Base-by-base conservation (phyloP, 495 filamentous ascomycete species). In the Trichoderma parareesei region DNA sequence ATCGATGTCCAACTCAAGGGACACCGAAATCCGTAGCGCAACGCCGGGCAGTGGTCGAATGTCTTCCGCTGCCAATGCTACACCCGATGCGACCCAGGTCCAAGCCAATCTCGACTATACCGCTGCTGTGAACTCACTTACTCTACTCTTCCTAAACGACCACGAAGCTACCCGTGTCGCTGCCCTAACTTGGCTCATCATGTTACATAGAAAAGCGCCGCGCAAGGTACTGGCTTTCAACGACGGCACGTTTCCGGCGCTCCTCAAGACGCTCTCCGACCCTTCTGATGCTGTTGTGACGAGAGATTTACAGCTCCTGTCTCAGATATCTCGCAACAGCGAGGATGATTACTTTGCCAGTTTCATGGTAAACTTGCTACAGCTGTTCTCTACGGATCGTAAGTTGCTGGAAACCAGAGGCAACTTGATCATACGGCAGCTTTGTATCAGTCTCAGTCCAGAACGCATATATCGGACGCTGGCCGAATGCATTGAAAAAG, bases 281-380 rank as follows among this genome's bases (percentile, higher is more conserved):
- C 92, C 95, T 33, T 87, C 93, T 40, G 95, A 99, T 72, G 88
- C 91, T 16, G 95, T 99, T 49, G 95, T 99, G 0, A 98, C 92
- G 13, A 90, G 93, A 66, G 95, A 99, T 72, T 77, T 99, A 14
- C 92, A 97, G 70, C 83, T 99, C 14, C 83, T 99, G 14, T 97
- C 93, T 5, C 93, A 99, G 67, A 98, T 99, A 41, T 97, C 93
- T 5, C 85, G 87, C 63, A 95, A 97, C 67, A 98, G 93, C 76
- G 94, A 97, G 70, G 95, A 98, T 69, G 88, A 90, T 70, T 97
- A 98, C 75, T 98, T 99, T 72, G 88, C 91, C 1, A 93, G 91
- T 13, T 99, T 99, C 72, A 98, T 99, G 95, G 90, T 97, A 61
- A 95, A 93, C 69, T 80, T 99, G 4, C 80, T 99, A 11, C 93